Conservation (phyloP, 1,284 basidiomycete genomes). For the Ganoderma resinaceum region DNA sequence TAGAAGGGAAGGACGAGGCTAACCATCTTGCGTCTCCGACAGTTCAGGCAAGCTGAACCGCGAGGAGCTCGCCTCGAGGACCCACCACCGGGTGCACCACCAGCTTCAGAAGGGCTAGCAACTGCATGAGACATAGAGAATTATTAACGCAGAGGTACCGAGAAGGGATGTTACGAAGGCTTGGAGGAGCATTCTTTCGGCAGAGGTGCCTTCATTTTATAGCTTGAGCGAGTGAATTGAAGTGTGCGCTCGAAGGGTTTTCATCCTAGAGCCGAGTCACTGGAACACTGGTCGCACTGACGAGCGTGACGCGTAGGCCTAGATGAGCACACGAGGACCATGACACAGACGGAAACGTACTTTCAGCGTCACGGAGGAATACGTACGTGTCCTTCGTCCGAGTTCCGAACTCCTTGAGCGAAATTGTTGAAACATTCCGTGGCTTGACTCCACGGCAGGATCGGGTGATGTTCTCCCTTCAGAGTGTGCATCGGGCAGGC, state of each 20-base stretch:
- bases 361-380: slow-evolving; percentile 3
- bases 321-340: background rate
- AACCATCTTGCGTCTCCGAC: slow-evolving; percentile 42
- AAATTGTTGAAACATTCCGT: slow-evolving; percentile 9
- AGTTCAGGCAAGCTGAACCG: slow-evolving; percentile 44
- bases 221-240: background rate
- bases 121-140: slow-evolving; percentile 21
- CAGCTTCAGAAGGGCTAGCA: slow-evolving; percentile 10
- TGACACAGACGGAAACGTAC: background rate
- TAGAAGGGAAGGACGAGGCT: slow-evolving; percentile 6
- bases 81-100: slow-evolving; percentile 21
- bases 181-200: background rate
- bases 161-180: background rate
- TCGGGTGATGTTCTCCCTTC: slow-evolving; percentile 5
- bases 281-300: slow-evolving; percentile 13
- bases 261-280: slow-evolving; percentile 21
- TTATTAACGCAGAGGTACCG: slow-evolving; percentile 3
- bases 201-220: slow-evolving; percentile 14
- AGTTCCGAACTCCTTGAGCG: slow-evolving; percentile 22
- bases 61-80: slow-evolving; percentile 38
- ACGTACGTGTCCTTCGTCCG: slow-evolving; percentile 9
- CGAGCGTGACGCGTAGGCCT: slow-evolving; percentile 16
- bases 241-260: background rate
- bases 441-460: slow-evolving; percentile 9
- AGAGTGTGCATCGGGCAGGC: slow-evolving; percentile 20